Evolutionary conservation across 2,329 filamentous ascomycete genomes (phyloP).

Genomic region (Niveomyces coronatus): DNA sequence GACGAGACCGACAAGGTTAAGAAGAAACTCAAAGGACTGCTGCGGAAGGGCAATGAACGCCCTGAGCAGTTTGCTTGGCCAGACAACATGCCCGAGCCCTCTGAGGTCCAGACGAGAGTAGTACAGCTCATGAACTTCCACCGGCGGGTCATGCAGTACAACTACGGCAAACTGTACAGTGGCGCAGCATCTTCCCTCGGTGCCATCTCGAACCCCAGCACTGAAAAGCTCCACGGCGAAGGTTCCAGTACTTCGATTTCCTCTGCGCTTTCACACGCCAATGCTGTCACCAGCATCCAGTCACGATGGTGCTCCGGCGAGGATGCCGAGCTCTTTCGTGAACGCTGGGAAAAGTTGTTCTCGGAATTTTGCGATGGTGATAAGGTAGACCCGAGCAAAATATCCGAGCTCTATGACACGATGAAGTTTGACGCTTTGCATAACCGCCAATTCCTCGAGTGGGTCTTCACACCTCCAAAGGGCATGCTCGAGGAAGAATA

Average conservation of each 20-base stretch:
- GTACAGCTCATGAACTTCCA: slow-evolving; percentile 98
- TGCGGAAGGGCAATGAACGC: slow-evolving; percentile 86
- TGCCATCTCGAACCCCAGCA: slow-evolving; percentile 41
- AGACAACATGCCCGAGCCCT: slow-evolving; percentile 85
- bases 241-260: slow-evolving; percentile 32
- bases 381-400: slow-evolving; percentile 97
- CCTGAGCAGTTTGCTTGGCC: slow-evolving; percentile 98
- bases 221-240: slow-evolving; percentile 34
- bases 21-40: slow-evolving; percentile 91
- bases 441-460: slow-evolving; percentile 92
- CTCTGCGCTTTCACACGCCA: slow-evolving; percentile 48
- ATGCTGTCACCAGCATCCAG: slow-evolving; percentile 63
- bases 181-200: slow-evolving; percentile 54
- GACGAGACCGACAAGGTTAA: slow-evolving; percentile 99
- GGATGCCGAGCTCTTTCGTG: slow-evolving; percentile 86
- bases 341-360: slow-evolving; percentile 98
- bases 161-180: slow-evolving; percentile 71
- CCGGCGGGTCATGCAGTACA: slow-evolving; percentile 86
- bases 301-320: slow-evolving; percentile 93
- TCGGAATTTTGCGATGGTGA: slow-evolving; percentile 92
- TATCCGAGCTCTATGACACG: slow-evolving; percentile 95
- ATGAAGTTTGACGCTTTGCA: slow-evolving; percentile 99
- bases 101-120: slow-evolving; percentile 81
- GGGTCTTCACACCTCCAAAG: slow-evolving; percentile 86
- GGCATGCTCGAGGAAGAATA: slow-evolving; percentile 66